Evolutionary conservation across 2,329 filamentous ascomycete species (phyloP).

Genomic region (Aspergillus ibericus): DNA sequence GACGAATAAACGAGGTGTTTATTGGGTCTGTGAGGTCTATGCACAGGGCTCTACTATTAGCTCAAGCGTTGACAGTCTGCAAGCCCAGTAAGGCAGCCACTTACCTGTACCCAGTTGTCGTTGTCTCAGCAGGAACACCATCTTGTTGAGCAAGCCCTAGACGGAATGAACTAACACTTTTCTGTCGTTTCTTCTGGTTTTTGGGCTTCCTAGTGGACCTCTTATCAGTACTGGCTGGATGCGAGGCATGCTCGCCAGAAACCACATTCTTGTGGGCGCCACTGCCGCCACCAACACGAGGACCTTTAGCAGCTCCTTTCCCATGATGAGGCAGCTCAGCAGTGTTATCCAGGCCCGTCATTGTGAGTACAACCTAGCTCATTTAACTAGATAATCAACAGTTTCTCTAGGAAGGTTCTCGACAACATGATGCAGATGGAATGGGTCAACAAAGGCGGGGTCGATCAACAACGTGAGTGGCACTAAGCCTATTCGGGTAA

Average conservation of each 20-base stretch:
- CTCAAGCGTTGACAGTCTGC: background rate
- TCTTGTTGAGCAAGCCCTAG: background rate
- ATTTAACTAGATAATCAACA: no score
- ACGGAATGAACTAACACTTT: background rate
- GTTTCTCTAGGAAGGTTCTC: background rate
- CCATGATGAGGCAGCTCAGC: background rate
- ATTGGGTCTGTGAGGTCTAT: background rate
- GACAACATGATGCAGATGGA: background rate
- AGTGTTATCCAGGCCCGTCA: background rate
- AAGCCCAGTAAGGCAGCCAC: background rate
- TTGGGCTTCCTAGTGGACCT: background rate
- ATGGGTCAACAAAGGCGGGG: background rate
- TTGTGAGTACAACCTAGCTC: background rate
- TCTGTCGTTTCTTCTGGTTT: background rate
- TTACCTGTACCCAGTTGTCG: background rate
- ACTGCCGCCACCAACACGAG: background rate
- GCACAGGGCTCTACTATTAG: background rate
- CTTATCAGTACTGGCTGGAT: background rate
- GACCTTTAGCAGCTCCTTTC: background rate
- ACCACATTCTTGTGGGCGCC: background rate
- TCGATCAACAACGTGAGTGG: background rate
- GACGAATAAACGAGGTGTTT: background rate
- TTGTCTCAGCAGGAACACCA: background rate
- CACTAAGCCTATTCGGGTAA: background rate
- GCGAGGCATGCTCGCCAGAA: background rate